phyloP scores from a whole-genome alignment of 306 rosid genomes.

The Cotoneaster glaucophyllus region DNA sequence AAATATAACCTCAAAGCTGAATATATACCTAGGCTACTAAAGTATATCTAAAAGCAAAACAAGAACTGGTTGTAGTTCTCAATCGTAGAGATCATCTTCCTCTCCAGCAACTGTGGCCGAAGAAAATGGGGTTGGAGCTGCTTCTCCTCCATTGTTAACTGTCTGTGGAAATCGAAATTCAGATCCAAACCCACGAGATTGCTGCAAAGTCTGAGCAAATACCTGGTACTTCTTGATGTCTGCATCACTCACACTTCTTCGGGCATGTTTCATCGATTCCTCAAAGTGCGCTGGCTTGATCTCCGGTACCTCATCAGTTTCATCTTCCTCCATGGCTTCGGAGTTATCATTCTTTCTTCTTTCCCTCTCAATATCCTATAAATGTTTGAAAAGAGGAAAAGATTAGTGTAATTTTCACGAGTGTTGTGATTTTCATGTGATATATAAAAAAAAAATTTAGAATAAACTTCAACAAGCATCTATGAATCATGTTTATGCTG shows the following conservation, averaged over 20 bases:
- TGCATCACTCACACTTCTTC: slow-evolving; percentile 64
- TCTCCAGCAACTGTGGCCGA: slow-evolving; percentile 43
- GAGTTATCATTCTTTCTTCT: slow-evolving; percentile 39
- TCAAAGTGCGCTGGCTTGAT: slow-evolving; percentile 60
- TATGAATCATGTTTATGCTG: background rate
- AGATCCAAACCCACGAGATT: slow-evolving; percentile 59
- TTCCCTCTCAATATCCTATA: slow-evolving; percentile 52
- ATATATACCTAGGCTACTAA: background rate
- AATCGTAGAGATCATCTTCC: slow-evolving; percentile 53
- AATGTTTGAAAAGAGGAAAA: background rate
- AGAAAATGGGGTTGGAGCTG: slow-evolving; percentile 45
- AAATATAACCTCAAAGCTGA: background rate
- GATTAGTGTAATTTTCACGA: background rate
- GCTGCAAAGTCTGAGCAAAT: slow-evolving; percentile 64
- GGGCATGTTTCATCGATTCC: slow-evolving; percentile 37
- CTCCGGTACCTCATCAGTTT: slow-evolving; percentile 32
- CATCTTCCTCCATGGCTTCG: slow-evolving; percentile 67
- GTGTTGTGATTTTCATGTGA: background rate
- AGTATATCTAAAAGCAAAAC: background rate
- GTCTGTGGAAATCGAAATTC: slow-evolving; percentile 47
- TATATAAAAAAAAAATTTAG: background rate
- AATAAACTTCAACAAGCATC: background rate
- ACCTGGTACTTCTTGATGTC: slow-evolving; percentile 62
- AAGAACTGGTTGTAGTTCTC: background rate
- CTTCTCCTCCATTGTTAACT: slow-evolving; percentile 19